phyloP scores from a whole-genome alignment of 352 stramenopile species.

The Elongisporangium senticosum region DNA sequence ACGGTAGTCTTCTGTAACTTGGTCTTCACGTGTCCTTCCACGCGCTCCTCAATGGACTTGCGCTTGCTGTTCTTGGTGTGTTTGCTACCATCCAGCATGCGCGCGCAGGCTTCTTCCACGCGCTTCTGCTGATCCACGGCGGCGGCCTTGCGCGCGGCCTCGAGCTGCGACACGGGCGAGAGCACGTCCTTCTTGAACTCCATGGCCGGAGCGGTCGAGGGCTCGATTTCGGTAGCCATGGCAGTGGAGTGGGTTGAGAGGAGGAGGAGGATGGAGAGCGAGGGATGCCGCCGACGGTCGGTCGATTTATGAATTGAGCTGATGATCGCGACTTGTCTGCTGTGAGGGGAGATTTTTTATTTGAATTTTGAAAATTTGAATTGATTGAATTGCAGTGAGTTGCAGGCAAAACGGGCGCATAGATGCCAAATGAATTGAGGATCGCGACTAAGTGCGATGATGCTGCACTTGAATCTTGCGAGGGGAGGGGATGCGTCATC shows the following conservation, averaged over 20 bases:
- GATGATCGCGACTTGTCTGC: neutral
- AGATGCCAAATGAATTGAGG: neutral
- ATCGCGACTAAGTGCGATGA: neutral
- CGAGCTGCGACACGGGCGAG: constrained; percentile 72
- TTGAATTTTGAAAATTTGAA: constrained; percentile 15
- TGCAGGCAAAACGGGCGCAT: neutral
- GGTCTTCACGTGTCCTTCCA: constrained; percentile 36
- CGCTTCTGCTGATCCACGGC: constrained; percentile 65
- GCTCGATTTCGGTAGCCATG: constrained; percentile 63
- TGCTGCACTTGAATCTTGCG: neutral
- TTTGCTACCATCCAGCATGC: constrained; percentile 35
- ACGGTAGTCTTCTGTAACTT: constrained; percentile 42
- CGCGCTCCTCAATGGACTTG: constrained; percentile 37
- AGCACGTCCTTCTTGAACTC: constrained; percentile 42
- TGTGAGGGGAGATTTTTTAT: neutral
- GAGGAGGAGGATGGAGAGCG: neutral
- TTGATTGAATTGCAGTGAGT: constrained; percentile 4
- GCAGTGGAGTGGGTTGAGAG: neutral
- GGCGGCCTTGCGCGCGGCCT: constrained; percentile 50
- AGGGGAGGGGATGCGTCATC: neutral
- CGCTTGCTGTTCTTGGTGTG: constrained; percentile 56
- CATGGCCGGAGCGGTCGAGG: constrained; percentile 17
- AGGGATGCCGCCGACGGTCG: neutral
- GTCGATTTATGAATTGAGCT: constrained; percentile 2
- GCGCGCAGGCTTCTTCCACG: constrained; percentile 52